These are phyloP conservation scores for Cyberlindnera euphorbiiphila DNA, from an alignment of 805 yeast species.

Conservation along the genomic window DNA sequence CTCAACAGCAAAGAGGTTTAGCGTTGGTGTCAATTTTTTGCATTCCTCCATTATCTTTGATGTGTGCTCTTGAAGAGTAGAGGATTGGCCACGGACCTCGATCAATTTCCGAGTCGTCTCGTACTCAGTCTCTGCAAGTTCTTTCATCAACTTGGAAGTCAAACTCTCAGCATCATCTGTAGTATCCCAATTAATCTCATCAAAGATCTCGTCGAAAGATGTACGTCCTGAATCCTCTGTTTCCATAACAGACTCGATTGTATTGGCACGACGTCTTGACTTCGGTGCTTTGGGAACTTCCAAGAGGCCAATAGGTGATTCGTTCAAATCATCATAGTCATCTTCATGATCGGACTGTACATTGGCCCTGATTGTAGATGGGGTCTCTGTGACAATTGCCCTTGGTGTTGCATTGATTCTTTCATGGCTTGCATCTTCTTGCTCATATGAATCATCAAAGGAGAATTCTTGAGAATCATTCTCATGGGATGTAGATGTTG, in stretches of 20 bases:
- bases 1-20: constrained; percentile 57
- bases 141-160: constrained; percentile 52
- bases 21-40: constrained; percentile 47
- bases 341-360: constrained; percentile 21
- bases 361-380: constrained; percentile 15
- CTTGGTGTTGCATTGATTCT: constrained; percentile 10
- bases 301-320: constrained; percentile 4
- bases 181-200: constrained; percentile 74
- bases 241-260: constrained; percentile 34
- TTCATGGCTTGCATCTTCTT: constrained; percentile 12
- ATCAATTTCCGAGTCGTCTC: constrained; percentile 55
- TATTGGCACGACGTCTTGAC: constrained; percentile 24
- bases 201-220: constrained; percentile 60
- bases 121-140: constrained; percentile 59
- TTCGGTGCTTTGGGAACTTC: constrained; percentile 9
- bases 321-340: constrained; percentile 21
- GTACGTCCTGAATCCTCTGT: constrained; percentile 20
- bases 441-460: constrained; percentile 18
- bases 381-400: constrained; percentile 8
- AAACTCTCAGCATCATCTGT: constrained; percentile 59
- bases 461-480: constrained; percentile 19
- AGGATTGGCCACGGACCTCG: constrained; percentile 43
- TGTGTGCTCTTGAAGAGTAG: constrained; percentile 40
- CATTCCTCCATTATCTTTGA: constrained; percentile 48
- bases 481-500: background rate